Conservation (phyloP, 306 rosid genomes). For the Lathyrus sativus region DNA sequence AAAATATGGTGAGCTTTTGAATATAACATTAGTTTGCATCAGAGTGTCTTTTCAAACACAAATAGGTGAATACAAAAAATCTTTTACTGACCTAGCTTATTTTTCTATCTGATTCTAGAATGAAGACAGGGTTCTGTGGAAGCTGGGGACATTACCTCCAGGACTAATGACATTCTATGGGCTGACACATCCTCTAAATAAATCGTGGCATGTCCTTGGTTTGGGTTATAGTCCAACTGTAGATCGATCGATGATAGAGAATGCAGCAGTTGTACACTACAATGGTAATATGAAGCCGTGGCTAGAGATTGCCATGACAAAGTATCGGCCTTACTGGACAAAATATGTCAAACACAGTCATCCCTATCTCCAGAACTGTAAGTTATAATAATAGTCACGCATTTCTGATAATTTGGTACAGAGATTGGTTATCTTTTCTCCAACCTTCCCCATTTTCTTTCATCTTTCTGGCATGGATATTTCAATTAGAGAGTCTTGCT, state of each 20-base stretch:
- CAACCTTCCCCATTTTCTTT: constrained; percentile 27
- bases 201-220: constrained; percentile 98
- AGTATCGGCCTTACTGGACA: constrained; percentile 81
- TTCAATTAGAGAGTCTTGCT: constrained; percentile 41
- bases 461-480: constrained; percentile 36
- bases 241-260: constrained; percentile 59
- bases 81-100: constrained; percentile 17
- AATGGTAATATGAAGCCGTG: constrained; percentile 98
- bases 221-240: constrained; percentile 94
- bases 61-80: neutral
- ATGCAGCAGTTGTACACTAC: constrained; percentile 91
- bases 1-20: constrained; percentile 81
- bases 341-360: constrained; percentile 75
- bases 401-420: constrained; percentile 12
- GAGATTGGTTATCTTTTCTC: constrained; percentile 3
- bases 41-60: constrained; percentile 10
- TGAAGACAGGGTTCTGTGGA: constrained; percentile 90
- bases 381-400: constrained; percentile 50
- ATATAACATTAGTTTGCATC: constrained; percentile 31
- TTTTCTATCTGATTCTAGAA: constrained; percentile 57
- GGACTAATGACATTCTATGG: constrained; percentile 93
- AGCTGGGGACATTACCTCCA: constrained; percentile 94
- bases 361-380: constrained; percentile 76
- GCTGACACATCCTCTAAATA: constrained; percentile 75
- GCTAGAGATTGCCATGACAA: constrained; percentile 88